Base-by-base conservation (phyloP, 371 early-diverging fungal genomes). In the Dinochytrium kinnereticum region DNA sequence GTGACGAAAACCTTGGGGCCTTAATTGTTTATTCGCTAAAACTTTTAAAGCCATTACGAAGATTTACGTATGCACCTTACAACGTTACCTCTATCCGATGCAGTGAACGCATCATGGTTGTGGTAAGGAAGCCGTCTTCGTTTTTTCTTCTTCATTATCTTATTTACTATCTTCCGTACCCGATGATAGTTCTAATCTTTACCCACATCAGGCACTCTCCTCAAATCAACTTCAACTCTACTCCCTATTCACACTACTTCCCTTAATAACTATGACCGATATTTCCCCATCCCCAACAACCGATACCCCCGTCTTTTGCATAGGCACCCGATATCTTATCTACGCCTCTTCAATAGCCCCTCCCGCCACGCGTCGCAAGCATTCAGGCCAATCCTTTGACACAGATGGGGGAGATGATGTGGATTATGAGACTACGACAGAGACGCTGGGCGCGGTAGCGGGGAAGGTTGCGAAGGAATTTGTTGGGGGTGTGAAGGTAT, bases 391-490 rank as follows among this genome's bases (percentile, higher is more conserved):
- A 24, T 15, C 59, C 30, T 65, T 68, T 49, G 44, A 30, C 1
- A n/a, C 51, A 24, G 71, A 64, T 37, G 49, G 31, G 1, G 75
- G 69, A 39, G 59, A 64, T 26, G 80, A 76, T 28, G 68, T 38
- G 33, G 37, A 28, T 26, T 36, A 31, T 31, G 39, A 34, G 26
- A 69, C 55, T 26, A 50, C 28, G 10, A 69, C 38, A 28, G 74
- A 68, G 5, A 61, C 74, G 49, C 24, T 68, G 2, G 73, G 78
- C 1, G 55, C 72, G 36, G 77, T 79, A 13, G 82, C 82, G 0
- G 76, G 73, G 17, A 81, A 82, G 57, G 81, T 81, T 1, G 84
- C 80, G 55, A 84, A 84, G 64, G 84, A 81, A n/a, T 34, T 81
- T 15, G 72, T 80, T 26, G 76, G 67, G 13, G 84, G 84, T 0